These are phyloP conservation scores for Clarkia xantiana DNA, from an alignment of 345 rosid genomes.

Conservation along the genomic window DNA sequence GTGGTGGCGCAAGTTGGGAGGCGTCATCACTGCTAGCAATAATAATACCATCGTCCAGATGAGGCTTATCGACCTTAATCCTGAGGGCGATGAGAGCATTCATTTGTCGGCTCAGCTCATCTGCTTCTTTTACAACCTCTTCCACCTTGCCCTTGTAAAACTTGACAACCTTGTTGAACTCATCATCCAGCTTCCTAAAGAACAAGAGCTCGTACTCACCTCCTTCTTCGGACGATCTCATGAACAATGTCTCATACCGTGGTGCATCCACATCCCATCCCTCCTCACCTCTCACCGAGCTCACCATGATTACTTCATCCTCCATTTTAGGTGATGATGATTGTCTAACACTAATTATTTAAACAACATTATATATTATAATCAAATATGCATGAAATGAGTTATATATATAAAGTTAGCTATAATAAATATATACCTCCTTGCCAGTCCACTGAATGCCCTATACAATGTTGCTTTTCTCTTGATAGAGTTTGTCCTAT, in stretches of 20 bases:
- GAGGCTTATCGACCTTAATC: conserved; percentile 45
- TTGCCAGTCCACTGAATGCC: conserved; percentile 66
- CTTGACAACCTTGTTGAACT: conserved; percentile 47
- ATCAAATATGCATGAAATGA: too few relatives aligned
- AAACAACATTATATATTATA: too few relatives aligned
- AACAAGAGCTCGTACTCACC: conserved; percentile 45
- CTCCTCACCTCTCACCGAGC: conserved; percentile 10
- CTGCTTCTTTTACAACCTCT: conserved; percentile 44
- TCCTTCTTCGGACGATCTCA: conserved; percentile 34
- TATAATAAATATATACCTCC: conserved; percentile 1
- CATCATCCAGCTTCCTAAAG: conserved; percentile 48
- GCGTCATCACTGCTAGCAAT: too few relatives aligned
- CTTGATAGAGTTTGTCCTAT: conserved; percentile 12
- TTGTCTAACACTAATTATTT: too few relatives aligned
- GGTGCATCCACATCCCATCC: conserved; percentile 7
- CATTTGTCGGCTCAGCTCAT: conserved; percentile 59
- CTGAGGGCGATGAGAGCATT: conserved; percentile 64
- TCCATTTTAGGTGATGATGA: conserved; percentile 17
- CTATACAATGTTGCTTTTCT: conserved; percentile 37
- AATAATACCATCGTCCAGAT: too few relatives aligned
- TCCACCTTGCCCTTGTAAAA: conserved; percentile 42
- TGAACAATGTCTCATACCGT: conserved; percentile 32
- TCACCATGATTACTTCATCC: conserved; percentile 43
- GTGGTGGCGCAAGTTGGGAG: too few relatives aligned
- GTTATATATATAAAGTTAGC: too few relatives aligned